phyloP scores from a whole-genome alignment of 768 basidiomycete genomes.

The Strobilomyces confusus region DNA sequence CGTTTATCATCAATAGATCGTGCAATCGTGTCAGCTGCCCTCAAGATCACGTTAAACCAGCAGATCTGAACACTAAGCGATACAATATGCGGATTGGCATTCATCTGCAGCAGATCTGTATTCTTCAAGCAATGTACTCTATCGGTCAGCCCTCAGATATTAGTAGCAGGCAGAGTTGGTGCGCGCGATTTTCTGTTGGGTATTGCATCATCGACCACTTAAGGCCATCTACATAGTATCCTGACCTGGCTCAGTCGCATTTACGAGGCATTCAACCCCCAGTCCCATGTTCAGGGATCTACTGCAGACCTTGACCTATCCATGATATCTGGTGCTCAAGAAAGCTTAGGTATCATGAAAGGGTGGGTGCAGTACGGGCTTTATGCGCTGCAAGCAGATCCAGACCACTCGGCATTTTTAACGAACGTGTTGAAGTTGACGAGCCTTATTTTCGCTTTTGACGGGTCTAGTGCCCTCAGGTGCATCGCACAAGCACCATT shows the following conservation, averaged over 20 bases:
- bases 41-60: constrained; percentile 32
- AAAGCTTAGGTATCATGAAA: constrained; percentile 36
- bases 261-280: constrained; percentile 49
- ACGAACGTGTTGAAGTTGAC: constrained; percentile 34
- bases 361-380: constrained; percentile 46
- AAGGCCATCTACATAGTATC: background rate
- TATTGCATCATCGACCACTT: background rate
- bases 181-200: background rate
- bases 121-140: constrained; percentile 35
- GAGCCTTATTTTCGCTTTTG: constrained; percentile 37
- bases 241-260: constrained; percentile 38
- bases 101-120: constrained; percentile 47
- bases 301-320: constrained; percentile 31
- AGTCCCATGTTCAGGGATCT: constrained; percentile 45
- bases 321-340: constrained; percentile 37
- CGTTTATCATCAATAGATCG: constrained; percentile 23
- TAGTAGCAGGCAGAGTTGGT: background rate
- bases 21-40: constrained; percentile 36
- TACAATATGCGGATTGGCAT: constrained; percentile 42
- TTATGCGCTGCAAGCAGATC: constrained; percentile 29
- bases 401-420: constrained; percentile 24
- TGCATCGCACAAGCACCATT: constrained; percentile 36
- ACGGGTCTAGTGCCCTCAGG: constrained; percentile 28
- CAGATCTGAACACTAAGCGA: constrained; percentile 26
- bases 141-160: constrained; percentile 1